These are phyloP conservation scores for Colletotrichum musicola DNA, from an alignment of 2,329 filamentous ascomycete genomes.

Conservation along the genomic window DNA sequence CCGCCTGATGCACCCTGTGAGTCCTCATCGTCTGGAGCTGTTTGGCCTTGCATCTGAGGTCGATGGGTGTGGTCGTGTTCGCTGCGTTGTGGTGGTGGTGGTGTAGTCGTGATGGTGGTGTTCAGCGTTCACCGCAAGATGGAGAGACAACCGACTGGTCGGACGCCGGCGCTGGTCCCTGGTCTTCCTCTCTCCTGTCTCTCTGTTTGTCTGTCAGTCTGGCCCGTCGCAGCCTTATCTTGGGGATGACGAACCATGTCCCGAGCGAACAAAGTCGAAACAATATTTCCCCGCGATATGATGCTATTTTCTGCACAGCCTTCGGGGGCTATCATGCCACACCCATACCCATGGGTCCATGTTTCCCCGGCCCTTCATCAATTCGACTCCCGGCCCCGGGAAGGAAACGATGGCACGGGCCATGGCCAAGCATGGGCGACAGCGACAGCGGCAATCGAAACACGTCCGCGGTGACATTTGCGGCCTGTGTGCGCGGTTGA, in stretches of 20 bases:
- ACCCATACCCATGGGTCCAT: not conserved
- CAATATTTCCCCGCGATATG: constrained; percentile 16
- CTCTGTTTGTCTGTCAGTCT: not conserved
- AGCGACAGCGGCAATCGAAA: constrained; percentile 36
- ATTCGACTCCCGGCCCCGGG: constrained; percentile 1
- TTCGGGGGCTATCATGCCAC: constrained; percentile 12
- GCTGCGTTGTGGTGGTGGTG: constrained; percentile 2
- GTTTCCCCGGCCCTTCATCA: constrained; percentile 1
- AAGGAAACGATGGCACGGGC: constrained; percentile 4
- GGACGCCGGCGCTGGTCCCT: constrained; percentile 11
- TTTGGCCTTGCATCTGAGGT: constrained; percentile 7
- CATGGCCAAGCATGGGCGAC: constrained; percentile 5
- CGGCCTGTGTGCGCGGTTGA: constrained; percentile 15
- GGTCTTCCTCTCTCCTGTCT: not conserved
- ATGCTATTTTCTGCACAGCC: constrained; percentile 34
- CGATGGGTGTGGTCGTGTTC: constrained; percentile 8
- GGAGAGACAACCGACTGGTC: constrained; percentile 22
- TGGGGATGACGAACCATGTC: constrained; percentile 2
- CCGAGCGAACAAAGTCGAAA: constrained; percentile 20
- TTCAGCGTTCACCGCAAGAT: constrained; percentile 14
- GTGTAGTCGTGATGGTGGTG: constrained; percentile 4
- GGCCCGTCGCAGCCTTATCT: constrained; percentile 31
- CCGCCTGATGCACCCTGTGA: constrained; percentile 12
- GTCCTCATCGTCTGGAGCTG: constrained; percentile 17
- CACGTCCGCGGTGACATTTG: constrained; percentile 21